Base-by-base conservation (phyloP, 495 filamentous ascomycete genomes). In the Penicillium taxi region DNA sequence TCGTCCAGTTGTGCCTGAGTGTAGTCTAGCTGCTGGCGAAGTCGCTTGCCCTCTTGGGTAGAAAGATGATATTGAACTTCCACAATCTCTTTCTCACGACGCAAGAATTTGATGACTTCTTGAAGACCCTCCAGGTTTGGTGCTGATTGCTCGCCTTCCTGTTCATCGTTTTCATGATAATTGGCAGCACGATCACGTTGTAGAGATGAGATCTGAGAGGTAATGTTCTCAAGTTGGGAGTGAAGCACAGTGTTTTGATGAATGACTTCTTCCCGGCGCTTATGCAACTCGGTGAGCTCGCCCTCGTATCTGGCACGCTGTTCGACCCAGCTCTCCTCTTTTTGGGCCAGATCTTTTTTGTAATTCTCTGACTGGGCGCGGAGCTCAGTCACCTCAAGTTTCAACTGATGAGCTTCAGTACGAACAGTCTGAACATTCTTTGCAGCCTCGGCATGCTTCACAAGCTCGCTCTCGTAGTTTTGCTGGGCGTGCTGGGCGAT, bases 71-170 rank as follows among this genome's bases (percentile, higher is more conserved):
- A 86, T 51, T 96, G 89, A 5, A 95, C 86, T 40, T 96, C 89
- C 3, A 96, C 78, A 47, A 99, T 96, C 50, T 96, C 89, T 64
- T 96, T 96, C 64, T 96, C 93, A 28, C 84, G 78, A n/a, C 93
- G 80, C 35, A 96, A 66, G 60, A 86, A 96, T 32, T 75, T 80
- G 59, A 93, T 88, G 25, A 96, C 72, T 50, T 95, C 87, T 38
- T 89, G 81, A 17, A 95, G 74, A 41, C 83, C 82, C 39, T 86
- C 82, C 12, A 79, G 55, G 24, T 74, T 76, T 0, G 70, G 62
- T 11, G 64, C 60, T 12, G 58, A 43, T 6, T 59, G 54, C 6
- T 68, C 58, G 4, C 58, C 54, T 14, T 66, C 56, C 18, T 44
- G 26, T 7, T 64, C 53, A 6, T 64, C 63, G 9, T 53, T 49